Conservation (phyloP, 805 yeast species). For the Cyberlindnera mycetangii region DNA sequence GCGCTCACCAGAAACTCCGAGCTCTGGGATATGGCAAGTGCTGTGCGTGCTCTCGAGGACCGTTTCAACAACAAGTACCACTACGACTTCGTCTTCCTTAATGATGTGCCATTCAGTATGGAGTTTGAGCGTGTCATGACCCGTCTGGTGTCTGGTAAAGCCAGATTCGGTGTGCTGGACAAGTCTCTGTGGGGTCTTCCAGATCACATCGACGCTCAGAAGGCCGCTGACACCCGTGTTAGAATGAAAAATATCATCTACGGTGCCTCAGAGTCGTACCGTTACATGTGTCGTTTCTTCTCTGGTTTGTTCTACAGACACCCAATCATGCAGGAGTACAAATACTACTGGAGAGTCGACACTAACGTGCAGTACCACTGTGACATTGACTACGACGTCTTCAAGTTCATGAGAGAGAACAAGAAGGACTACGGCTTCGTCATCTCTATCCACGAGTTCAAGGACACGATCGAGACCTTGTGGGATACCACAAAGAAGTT, state of each 20-base stretch:
- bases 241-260: constrained; percentile 56
- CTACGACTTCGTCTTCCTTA: constrained; percentile 94
- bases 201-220: constrained; percentile 70
- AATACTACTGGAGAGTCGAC: constrained; percentile 94
- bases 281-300: constrained; percentile 93
- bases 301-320: constrained; percentile 90
- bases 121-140: constrained; percentile 71
- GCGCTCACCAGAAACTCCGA: constrained; percentile 76
- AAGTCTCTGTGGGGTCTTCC: constrained; percentile 87
- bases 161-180: constrained; percentile 77
- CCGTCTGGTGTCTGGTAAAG: constrained; percentile 69
- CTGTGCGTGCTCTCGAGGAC: constrained; percentile 82
- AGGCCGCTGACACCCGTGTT: constrained; percentile 54
- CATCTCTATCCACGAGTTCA: constrained; percentile 73
- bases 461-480: constrained; percentile 67
- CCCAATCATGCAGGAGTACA: constrained; percentile 66
- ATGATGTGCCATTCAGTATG: constrained; percentile 80
- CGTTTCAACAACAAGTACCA: constrained; percentile 77
- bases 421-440: constrained; percentile 74
- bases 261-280: constrained; percentile 64
- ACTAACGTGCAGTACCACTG: constrained; percentile 80
- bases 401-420: constrained; percentile 79
- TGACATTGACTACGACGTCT: constrained; percentile 77
- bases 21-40: constrained; percentile 53
- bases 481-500: constrained; percentile 72